Percentiles rank a stretch among this genome's conserved stretches.
Conservation (phyloP, 2,329 filamentous ascomycete species). For the Colletotrichum siamense region DNA sequence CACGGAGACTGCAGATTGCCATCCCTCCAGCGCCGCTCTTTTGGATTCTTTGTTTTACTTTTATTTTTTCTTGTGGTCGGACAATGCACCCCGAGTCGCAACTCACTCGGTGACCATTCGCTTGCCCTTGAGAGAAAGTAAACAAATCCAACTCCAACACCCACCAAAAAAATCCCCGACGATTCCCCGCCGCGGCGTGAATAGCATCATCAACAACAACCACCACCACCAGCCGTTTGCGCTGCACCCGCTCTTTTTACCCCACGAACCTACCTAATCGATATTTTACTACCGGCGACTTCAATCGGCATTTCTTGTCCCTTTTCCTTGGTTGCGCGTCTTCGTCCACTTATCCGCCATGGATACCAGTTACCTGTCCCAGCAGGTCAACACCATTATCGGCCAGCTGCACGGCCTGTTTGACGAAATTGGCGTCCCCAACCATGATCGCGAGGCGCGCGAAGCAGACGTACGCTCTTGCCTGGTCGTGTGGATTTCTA, state of each 20-base stretch:
- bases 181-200: conserved; percentile 5
- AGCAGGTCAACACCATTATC: conserved; percentile 95
- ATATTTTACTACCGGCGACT: neutral
- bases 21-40: neutral
- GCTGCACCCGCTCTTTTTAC: conserved; percentile 6
- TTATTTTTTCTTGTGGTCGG: neutral
- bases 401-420: conserved; percentile 92
- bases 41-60: neutral
- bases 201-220: conserved; percentile 14
- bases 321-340: neutral
- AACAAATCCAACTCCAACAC: neutral
- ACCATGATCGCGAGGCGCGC: conserved; percentile 87
- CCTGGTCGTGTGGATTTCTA: neutral
- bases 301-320: neutral
- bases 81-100: conserved; percentile 14
- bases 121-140: neutral
- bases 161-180: neutral
- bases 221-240: conserved; percentile 6
- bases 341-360: conserved; percentile 50
- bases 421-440: conserved; percentile 95
- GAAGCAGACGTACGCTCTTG: conserved; percentile 78
- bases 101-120: conserved; percentile 11
- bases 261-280: neutral
- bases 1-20: conserved; percentile 10
- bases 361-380: conserved; percentile 91